Percentiles rank a stretch among this genome's conserved stretches.
Conservation (phyloP, 495 filamentous ascomycete genomes). For the Letharia lupina region DNA sequence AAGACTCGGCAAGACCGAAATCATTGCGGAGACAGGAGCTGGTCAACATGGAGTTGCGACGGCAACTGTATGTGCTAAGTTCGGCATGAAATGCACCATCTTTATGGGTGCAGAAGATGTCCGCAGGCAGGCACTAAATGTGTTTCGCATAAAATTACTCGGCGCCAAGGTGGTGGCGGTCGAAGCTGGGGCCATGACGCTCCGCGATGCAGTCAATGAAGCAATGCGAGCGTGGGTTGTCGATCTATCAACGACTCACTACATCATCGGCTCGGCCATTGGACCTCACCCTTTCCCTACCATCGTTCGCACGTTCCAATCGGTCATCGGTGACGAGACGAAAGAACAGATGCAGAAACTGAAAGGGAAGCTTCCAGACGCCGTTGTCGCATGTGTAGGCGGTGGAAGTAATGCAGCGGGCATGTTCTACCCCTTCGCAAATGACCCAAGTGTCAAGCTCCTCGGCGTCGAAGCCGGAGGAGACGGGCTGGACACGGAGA, state of each 20-base stretch:
- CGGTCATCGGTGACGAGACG: constrained; percentile 86
- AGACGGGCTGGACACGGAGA: constrained; percentile 76
- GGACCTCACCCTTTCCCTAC: constrained; percentile 93
- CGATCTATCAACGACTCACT: constrained; percentile 80
- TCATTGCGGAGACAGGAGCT: constrained; percentile 95
- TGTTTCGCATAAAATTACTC: constrained; percentile 93
- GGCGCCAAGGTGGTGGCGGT: constrained; percentile 82
- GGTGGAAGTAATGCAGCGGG: constrained; percentile 85
- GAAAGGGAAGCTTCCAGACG: constrained; percentile 83
- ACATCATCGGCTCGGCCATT: constrained; percentile 92
- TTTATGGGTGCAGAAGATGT: constrained; percentile 97
- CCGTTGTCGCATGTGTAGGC: constrained; percentile 91
- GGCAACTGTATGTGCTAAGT: constrained; percentile 92
- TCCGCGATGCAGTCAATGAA: constrained; percentile 95
- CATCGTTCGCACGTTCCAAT: constrained; percentile 93
- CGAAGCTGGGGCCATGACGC: constrained; percentile 72
- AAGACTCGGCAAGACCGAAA: constrained; percentile 79
- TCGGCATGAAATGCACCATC: constrained; percentile 90
- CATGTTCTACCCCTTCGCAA: constrained; percentile 94
- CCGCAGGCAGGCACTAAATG: constrained; percentile 84
- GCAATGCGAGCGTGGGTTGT: constrained; percentile 84
- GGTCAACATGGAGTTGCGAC: constrained; percentile 95
- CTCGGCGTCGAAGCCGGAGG: constrained; percentile 95
- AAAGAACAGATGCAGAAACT: constrained; percentile 76
- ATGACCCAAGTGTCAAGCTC: constrained; percentile 75